Evolutionary conservation across 179 eudicot genomes (phyloP).

Genomic region (Spinacia oleracea): DNA sequence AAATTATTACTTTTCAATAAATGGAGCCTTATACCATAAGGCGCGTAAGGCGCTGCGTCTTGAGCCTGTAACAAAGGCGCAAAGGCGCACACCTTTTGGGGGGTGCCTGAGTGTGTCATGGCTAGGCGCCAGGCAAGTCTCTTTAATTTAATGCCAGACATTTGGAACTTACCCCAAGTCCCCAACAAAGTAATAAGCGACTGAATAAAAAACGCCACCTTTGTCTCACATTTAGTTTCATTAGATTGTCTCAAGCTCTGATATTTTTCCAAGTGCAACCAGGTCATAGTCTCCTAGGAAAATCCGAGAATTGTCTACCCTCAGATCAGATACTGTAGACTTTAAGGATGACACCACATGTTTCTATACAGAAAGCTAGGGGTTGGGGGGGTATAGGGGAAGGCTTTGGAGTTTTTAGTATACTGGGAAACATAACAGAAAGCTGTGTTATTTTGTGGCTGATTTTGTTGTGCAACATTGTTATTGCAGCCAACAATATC

Average conservation of each 20-base stretch:
- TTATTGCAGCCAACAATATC: conserved; percentile 77
- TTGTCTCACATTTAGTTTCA: not conserved
- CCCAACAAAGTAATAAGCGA: not conserved
- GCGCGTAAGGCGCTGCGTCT: no score
- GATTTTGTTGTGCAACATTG: conserved; percentile 16
- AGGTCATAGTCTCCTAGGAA: not conserved
- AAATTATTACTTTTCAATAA: no score
- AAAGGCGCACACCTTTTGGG: no score
- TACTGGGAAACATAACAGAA: not conserved
- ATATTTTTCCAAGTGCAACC: not conserved
- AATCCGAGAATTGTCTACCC: not conserved
- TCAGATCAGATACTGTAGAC: not conserved
- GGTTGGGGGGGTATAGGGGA: not conserved
- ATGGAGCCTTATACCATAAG: no score
- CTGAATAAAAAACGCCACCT: not conserved
- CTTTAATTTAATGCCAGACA: no score
- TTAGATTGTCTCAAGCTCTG: not conserved
- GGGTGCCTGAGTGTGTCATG: no score
- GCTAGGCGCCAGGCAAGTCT: not conserved
- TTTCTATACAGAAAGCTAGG: no score
- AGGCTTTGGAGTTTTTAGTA: not conserved
- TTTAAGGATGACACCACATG: not conserved
- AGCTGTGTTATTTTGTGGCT: not conserved
- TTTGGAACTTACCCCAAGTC: not conserved
- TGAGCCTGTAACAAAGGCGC: no score